phyloP scores from a whole-genome alignment of 495 filamentous ascomycete genomes.

The Aspergillus sparsus region DNA sequence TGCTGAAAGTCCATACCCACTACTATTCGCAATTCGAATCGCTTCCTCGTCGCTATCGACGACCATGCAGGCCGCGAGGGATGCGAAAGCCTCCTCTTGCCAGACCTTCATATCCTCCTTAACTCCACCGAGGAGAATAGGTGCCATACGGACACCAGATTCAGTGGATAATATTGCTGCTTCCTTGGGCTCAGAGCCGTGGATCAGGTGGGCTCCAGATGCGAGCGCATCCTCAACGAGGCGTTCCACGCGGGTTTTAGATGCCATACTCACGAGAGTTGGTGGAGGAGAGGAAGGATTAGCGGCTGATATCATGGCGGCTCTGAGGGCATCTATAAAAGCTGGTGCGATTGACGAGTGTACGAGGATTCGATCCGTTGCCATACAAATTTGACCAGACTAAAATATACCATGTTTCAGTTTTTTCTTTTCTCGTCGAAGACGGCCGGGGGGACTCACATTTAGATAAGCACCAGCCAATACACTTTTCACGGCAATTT shows the following conservation, averaged over 20 bases:
- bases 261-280: slow-evolving; percentile 60
- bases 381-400: slow-evolving; percentile 87
- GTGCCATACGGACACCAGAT: slow-evolving; percentile 61
- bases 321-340: slow-evolving; percentile 54
- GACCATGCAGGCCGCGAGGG: slow-evolving; percentile 56
- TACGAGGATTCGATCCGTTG: slow-evolving; percentile 82
- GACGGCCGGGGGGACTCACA: slow-evolving; percentile 32
- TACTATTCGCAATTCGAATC: slow-evolving; percentile 47
- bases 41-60: slow-evolving; percentile 50
- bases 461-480: slow-evolving; percentile 53
- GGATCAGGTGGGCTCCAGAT: slow-evolving; percentile 66
- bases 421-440: neutral
- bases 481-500: slow-evolving; percentile 51
- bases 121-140: slow-evolving; percentile 66
- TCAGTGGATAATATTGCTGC: slow-evolving; percentile 35
- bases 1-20: slow-evolving; percentile 50
- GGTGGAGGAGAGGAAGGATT: slow-evolving; percentile 49
- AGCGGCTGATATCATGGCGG: slow-evolving; percentile 48
- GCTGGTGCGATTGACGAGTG: slow-evolving; percentile 62
- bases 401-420: slow-evolving; percentile 22
- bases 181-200: slow-evolving; percentile 43
- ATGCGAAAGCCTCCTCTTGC: slow-evolving; percentile 77
- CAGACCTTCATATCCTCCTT: slow-evolving; percentile 76
- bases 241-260: slow-evolving; percentile 62
- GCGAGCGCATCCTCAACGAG: slow-evolving; percentile 62